A percentile compares a stretch with the other conserved stretches of the same genome.
These are phyloP conservation scores for Metarhizium humberi DNA, from an alignment of 2,329 filamentous ascomycete genomes.

Conservation along the genomic window DNA sequence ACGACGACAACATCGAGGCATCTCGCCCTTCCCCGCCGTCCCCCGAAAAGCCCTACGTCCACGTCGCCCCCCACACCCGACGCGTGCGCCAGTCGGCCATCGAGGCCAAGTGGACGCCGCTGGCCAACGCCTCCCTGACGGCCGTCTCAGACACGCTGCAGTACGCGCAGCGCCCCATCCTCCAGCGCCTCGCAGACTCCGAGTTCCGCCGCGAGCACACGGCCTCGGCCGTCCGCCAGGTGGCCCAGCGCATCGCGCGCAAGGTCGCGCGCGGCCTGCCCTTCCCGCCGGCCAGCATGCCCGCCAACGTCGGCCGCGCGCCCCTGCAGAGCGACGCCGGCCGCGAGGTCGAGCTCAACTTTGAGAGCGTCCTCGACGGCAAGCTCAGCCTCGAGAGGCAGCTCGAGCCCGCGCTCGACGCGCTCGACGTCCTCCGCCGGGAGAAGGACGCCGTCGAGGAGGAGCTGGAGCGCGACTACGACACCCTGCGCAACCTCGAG, in stretches of 20 bases:
- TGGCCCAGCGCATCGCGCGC: conserved; percentile 45
- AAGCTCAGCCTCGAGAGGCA: conserved; percentile 45
- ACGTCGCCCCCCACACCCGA: conserved; percentile 40
- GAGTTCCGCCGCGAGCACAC: conserved; percentile 42
- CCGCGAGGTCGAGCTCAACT: conserved; percentile 53
- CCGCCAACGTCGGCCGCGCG: conserved; percentile 8
- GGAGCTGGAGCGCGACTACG: conserved; percentile 47
- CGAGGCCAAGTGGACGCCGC: conserved; percentile 56
- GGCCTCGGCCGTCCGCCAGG: conserved; percentile 42
- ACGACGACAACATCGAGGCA: conserved; percentile 10
- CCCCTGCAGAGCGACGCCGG: conserved; percentile 25
- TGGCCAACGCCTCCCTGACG: conserved; percentile 44
- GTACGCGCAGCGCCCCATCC: conserved; percentile 51
- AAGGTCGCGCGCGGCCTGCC: conserved; percentile 53
- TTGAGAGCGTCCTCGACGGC: conserved; percentile 54
- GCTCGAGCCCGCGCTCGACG: conserved; percentile 54
- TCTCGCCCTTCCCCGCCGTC: conserved; percentile 13
- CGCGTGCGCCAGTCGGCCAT: conserved; percentile 55
- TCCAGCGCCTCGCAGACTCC: conserved; percentile 43
- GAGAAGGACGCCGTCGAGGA: conserved; percentile 49
- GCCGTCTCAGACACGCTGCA: conserved; percentile 47
- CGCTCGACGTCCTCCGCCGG: conserved; percentile 47
- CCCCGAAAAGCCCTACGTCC: conserved; percentile 32
- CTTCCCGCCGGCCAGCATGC: conserved; percentile 48
- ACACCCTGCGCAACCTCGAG: conserved; percentile 39